Base-by-base conservation (phyloP, 768 basidiomycete genomes). In the Mycena sanguinolenta region DNA sequence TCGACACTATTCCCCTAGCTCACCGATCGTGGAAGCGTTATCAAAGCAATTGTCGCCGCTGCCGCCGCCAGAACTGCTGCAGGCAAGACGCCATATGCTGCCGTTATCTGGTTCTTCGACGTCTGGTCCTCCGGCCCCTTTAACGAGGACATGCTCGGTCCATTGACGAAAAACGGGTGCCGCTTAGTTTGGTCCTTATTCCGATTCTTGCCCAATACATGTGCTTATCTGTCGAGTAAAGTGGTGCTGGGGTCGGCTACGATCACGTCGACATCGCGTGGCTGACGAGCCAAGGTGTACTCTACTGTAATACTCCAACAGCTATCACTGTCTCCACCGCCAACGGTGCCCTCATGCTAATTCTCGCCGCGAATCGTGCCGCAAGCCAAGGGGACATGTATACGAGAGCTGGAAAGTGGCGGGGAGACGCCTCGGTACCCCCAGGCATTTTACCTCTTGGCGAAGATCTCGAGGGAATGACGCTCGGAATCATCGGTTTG, bases 251-350 rank as follows among this genome's bases (percentile, higher is more conserved):
- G 32, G 72, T 65, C 27, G 72, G 72, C 25, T 73, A 73, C 58
- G 69, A 73, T 58, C 49, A 69, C 28, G 75, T 70, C 30, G 67
- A 53, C 25, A 68, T 67, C 14, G 61, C 65, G 28, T 76, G 73
- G 63, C 54, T 76, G 72, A 44, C 74, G 16, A 52, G 50, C 2
- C 44, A 73, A 53, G 68, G 74, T 16, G 70, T 65, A 25, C 73
- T 72, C 46, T 76, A 72, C 58, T 74, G 74, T 17, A 76, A 75
- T 54, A 76, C 75, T n/a, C 73, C 75, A 16, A 70, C 67, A 7
- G 70, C 69, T 10, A 66, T 74, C 38, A 67, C 70, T 4, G 55
- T 72, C n/a, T 69, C 74, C 39, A 76, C 75, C 6, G 75, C 75
- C 12, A 74, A 76, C 61, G 73, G 72, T 14, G 72, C 75, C 1